Evolutionary conservation across 2,329 filamentous ascomycete species (phyloP), one percentile per base, ranked within the genome.

Genomic region (Ophiocordyceps robertsii): DNA sequence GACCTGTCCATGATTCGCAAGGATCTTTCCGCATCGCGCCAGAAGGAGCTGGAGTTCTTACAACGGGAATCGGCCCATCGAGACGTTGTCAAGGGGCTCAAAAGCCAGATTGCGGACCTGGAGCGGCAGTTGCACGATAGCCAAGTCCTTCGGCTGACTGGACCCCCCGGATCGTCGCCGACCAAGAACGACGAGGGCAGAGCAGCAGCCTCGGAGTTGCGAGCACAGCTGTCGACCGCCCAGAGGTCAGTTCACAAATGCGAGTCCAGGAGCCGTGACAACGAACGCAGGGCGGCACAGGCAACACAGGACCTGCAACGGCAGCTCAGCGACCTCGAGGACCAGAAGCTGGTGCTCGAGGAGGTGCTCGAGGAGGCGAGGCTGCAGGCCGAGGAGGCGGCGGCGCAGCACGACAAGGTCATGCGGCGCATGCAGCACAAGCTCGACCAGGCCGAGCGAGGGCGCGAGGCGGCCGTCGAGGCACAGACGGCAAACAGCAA

Each of bases 91-190:
- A 79, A 80, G 45, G 65, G 67, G 17, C 71, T 84, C 44, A 83
- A 82, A 56, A 70, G 72, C 39, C 73, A 80, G 44, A 71, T 86
- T 39, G 66, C 72, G 2, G 76, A 84, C 31, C 69, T 87, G 14
- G 82, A 86, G 55, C 72, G 73, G 35, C 75, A 81, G 45, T 66
- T 81, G 5, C 79, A 84, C 49, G 77, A 87, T 44, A 68, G 73
- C 6, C 71, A 78, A 38, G 68, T 78, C 35, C 70, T 71, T 16
- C 67, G 66, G 11, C 55, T 76, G 24, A 58, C 63, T 19, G 49
- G 52, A 31, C 67, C 69, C 12, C 67, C 69, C 3, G 64, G 60
- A 21, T 63, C 68, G 2, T 75, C 73, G 9, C 51, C 36, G n/a
- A 64, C 64, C 39, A 67, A 67, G n/a, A 73, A 73, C 2, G 27